Percentiles rank a stretch among this genome's conserved stretches.
phyloP scores from a whole-genome alignment of 163 green algal genomes.

The Chlorella variabilis region DNA sequence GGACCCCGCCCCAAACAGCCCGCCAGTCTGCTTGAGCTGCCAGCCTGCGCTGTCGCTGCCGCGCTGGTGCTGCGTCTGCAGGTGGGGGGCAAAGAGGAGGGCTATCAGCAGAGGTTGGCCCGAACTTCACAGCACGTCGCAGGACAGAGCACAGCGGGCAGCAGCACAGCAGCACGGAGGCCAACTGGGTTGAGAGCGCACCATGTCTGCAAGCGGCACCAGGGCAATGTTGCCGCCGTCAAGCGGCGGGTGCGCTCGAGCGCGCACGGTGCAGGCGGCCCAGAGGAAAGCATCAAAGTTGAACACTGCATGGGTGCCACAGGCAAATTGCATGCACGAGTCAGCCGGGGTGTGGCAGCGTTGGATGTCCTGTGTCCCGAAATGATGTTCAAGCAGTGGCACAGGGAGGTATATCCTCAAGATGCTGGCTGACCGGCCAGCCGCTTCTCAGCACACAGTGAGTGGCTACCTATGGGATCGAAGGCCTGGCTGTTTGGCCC shows the following conservation, averaged over 20 bases:
- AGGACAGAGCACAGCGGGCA: background rate
- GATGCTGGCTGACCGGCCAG: too few relatives aligned
- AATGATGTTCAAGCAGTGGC: too few relatives aligned
- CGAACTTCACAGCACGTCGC: background rate
- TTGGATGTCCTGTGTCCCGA: too few relatives aligned
- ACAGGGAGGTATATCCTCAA: too few relatives aligned
- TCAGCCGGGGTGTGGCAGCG: too few relatives aligned
- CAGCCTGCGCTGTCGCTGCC: conserved; percentile 45
- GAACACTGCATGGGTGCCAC: conserved; percentile 59
- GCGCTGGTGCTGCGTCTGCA: conserved; percentile 41
- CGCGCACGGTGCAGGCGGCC: conserved; percentile 73
- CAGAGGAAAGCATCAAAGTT: conserved; percentile 71
- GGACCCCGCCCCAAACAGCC: conserved; percentile 64
- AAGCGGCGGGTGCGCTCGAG: conserved; percentile 68
- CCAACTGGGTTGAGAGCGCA: too few relatives aligned
- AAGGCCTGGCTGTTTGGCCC: conserved; percentile 47
- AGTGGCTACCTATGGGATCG: conserved; percentile 9
- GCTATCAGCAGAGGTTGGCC: background rate
- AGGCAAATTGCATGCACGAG: background rate
- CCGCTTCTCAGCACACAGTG: background rate
- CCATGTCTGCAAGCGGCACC: conserved; percentile 76
- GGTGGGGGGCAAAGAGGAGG: background rate
- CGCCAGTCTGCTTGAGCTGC: conserved; percentile 51
- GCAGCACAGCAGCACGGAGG: too few relatives aligned
- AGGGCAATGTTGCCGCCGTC: conserved; percentile 72